phyloP scores from a whole-genome alignment of 1,139 yeast genomes.

The Geotrichum macrosporum region DNA sequence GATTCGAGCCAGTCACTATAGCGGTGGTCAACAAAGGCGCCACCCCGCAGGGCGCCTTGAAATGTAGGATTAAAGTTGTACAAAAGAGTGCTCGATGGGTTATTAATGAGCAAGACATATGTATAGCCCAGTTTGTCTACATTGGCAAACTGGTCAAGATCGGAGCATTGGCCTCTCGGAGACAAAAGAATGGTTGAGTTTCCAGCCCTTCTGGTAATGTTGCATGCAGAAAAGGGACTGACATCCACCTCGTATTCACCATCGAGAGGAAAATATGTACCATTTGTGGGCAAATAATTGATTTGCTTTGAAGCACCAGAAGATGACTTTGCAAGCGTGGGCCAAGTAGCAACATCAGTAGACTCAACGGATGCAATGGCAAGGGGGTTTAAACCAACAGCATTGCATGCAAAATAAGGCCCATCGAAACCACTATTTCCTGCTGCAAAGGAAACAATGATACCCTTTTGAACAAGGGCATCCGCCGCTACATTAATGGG shows the following conservation, averaged over 20 bases:
- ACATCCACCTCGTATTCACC: constrained; percentile 12
- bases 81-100: neutral
- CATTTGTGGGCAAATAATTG: constrained; percentile 12
- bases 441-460: constrained; percentile 13
- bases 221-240: constrained; percentile 5
- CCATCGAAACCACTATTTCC: constrained; percentile 20
- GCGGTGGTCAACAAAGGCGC: constrained; percentile 5
- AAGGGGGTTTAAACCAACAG: constrained; percentile 3
- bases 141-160: constrained; percentile 1
- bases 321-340: constrained; percentile 10
- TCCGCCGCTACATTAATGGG: constrained; percentile 6
- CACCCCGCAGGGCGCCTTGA: neutral
- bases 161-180: constrained; percentile 10
- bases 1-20: constrained; percentile 4
- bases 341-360: constrained; percentile 16
- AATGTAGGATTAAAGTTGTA: constrained; percentile 1
- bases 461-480: constrained; percentile 9
- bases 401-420: constrained; percentile 7
- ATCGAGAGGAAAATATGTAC: constrained; percentile 10
- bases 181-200: constrained; percentile 3
- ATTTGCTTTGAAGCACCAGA: neutral
- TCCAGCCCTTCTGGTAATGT: neutral
- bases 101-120: constrained; percentile 8
- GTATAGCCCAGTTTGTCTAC: constrained; percentile 4
- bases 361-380: constrained; percentile 15